These are phyloP conservation scores for Mycogone perniciosa DNA, from an alignment of 2,329 filamentous ascomycete species.

Conservation along the genomic window DNA sequence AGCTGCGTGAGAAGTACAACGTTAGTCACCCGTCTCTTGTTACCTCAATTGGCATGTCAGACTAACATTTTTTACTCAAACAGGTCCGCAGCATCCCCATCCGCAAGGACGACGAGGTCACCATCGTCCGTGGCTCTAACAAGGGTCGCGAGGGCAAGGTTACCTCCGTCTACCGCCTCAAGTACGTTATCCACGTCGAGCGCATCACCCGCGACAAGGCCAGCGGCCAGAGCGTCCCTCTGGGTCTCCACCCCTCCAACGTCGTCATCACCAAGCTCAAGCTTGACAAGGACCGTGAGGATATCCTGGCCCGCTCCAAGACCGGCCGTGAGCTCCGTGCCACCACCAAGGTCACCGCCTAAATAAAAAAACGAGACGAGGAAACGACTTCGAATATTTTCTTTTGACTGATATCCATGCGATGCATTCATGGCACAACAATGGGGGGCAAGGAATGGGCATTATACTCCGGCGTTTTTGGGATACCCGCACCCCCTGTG, in stretches of 20 bases:
- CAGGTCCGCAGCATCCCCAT: constrained; percentile 93
- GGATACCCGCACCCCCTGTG: constrained; percentile 24
- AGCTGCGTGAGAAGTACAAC: constrained; percentile 98
- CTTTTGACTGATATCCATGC: constrained; percentile 9
- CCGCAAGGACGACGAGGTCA: constrained; percentile 96
- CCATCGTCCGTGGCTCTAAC: constrained; percentile 84
- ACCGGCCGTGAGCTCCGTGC: constrained; percentile 67
- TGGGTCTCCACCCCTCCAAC: constrained; percentile 94
- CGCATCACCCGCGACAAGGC: constrained; percentile 95
- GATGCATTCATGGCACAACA: constrained; percentile 16
- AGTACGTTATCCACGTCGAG: constrained; percentile 97
- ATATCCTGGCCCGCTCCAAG: constrained; percentile 80
- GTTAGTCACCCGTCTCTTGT: constrained; percentile 46
- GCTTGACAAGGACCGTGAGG: constrained; percentile 91
- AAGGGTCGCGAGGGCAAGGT: constrained; percentile 99
- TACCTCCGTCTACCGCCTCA: constrained; percentile 94
- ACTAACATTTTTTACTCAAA: not conserved
- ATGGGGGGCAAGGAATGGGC: constrained; percentile 26
- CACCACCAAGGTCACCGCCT: constrained; percentile 63
- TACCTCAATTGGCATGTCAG: constrained; percentile 5
- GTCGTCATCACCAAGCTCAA: constrained; percentile 98
- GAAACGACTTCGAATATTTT: constrained; percentile 10
- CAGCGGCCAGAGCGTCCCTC: constrained; percentile 90
- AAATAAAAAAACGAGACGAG: constrained; percentile 25
- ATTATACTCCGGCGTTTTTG: constrained; percentile 35